A percentile compares a stretch with the other conserved stretches of the same genome.
phyloP scores from a whole-genome alignment of 306 rosid genomes.

The Rubus parviflorus region DNA sequence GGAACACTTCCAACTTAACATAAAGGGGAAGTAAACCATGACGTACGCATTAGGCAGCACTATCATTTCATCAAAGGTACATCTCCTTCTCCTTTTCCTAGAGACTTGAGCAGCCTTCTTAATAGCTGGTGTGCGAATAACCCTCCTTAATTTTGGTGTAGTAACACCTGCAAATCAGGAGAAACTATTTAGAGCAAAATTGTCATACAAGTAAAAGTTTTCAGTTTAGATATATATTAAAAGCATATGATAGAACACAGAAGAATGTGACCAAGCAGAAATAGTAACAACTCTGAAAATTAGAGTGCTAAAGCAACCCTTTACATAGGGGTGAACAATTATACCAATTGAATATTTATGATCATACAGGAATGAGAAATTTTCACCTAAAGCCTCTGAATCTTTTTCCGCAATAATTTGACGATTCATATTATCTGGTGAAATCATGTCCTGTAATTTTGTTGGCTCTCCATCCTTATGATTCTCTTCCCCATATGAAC shows the following conservation, averaged over 20 bases:
- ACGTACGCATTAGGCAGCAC: conserved; percentile 66
- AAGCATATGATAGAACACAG: conserved; percentile 13
- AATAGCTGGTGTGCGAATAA: conserved; percentile 54
- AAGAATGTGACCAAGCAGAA: background rate
- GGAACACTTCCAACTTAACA: background rate
- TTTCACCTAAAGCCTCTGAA: conserved; percentile 39
- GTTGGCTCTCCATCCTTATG: conserved; percentile 26
- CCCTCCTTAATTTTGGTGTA: conserved; percentile 37
- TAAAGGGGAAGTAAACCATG: conserved; percentile 1
- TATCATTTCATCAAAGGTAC: conserved; percentile 39
- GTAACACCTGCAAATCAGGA: conserved; percentile 46
- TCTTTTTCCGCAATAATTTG: conserved; percentile 14
- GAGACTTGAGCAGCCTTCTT: conserved; percentile 43
- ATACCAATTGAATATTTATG: conserved; percentile 6
- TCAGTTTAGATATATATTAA: background rate
- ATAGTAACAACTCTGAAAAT: background rate
- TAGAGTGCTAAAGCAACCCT: background rate
- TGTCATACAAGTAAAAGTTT: background rate
- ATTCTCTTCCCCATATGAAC: conserved; percentile 32
- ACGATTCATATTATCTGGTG: conserved; percentile 31
- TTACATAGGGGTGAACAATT: background rate
- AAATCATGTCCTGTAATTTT: conserved; percentile 30
- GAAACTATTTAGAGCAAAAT: conserved; percentile 6
- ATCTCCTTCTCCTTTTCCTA: conserved; percentile 67
- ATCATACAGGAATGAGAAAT: conserved; percentile 12